Conservation (phyloP, 495 filamentous ascomycete species). For the Tricharina praecox region DNA sequence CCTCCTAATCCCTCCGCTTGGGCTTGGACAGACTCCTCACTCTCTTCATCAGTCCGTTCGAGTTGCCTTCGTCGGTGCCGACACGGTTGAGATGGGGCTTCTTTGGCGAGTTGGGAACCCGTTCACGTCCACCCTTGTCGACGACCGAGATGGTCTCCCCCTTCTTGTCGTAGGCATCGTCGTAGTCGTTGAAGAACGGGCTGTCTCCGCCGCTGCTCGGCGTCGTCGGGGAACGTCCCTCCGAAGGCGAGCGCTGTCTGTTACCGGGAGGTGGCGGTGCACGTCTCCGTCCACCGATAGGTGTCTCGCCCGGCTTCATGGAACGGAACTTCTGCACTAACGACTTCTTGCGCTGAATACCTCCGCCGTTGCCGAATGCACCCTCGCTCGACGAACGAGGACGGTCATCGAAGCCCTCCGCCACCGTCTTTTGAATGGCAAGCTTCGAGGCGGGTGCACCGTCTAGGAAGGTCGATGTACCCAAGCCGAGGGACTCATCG, state of each 20-base stretch:
- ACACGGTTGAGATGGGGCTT: slow-evolving; percentile 8
- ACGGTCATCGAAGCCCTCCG: slow-evolving; percentile 17
- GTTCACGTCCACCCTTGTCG: slow-evolving; percentile 29
- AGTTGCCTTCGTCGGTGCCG: slow-evolving; percentile 13
- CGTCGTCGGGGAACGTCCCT: slow-evolving; percentile 30
- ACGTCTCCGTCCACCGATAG: slow-evolving; percentile 27
- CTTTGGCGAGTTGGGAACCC: slow-evolving; percentile 21
- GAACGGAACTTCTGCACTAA: slow-evolving; percentile 70
- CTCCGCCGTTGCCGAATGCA: slow-evolving; percentile 49
- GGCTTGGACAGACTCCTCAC: slow-evolving; percentile 27
- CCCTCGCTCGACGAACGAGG: slow-evolving; percentile 19
- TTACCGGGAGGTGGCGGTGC: slow-evolving; percentile 21
- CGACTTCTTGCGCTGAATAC: slow-evolving; percentile 78
- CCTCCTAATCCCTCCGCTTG: slow-evolving; percentile 22
- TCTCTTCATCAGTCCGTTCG: slow-evolving; percentile 22
- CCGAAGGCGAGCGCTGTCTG: slow-evolving; percentile 29
- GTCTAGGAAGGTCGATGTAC: slow-evolving; percentile 90
- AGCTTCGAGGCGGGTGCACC: slow-evolving; percentile 74
- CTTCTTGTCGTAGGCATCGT: slow-evolving; percentile 54
- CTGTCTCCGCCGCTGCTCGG: slow-evolving; percentile 17
- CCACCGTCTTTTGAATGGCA: slow-evolving; percentile 45
- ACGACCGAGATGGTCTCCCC: slow-evolving; percentile 41
- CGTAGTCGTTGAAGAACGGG: slow-evolving; percentile 70
- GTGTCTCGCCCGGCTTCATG: slow-evolving; percentile 41
- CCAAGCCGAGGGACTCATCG: slow-evolving; percentile 65